These are phyloP conservation scores for Curvularia eragrostidis DNA, from an alignment of 2,329 filamentous ascomycete species.

Conservation along the genomic window DNA sequence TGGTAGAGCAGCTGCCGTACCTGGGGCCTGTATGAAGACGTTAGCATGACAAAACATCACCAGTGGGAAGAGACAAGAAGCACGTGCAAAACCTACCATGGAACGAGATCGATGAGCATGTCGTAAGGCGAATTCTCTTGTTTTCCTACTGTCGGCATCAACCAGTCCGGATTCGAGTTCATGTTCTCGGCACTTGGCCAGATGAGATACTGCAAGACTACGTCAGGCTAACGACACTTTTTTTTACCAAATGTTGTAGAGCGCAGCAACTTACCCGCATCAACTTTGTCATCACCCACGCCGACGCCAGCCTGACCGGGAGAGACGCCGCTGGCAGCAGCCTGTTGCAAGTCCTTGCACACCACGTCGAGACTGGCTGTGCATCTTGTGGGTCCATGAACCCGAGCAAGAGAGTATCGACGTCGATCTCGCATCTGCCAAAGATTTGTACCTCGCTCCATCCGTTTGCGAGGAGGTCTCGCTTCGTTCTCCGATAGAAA, in stretches of 20 bases:
- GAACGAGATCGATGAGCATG: constrained; percentile 44
- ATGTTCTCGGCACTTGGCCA: constrained; percentile 48
- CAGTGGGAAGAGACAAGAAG: neutral
- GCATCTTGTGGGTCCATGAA: constrained; percentile 44
- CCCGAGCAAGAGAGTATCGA: constrained; percentile 45
- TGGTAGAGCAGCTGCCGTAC: constrained; percentile 44
- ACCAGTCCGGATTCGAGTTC: constrained; percentile 46
- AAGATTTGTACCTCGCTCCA: constrained; percentile 45
- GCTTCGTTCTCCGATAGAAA: constrained; percentile 42
- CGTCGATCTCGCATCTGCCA: constrained; percentile 43
- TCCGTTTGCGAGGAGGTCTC: constrained; percentile 42
- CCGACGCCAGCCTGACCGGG: constrained; percentile 41
- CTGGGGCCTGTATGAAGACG: constrained; percentile 35
- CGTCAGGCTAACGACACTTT: constrained; percentile 17
- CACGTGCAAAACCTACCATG: constrained; percentile 34
- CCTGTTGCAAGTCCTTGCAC: constrained; percentile 42
- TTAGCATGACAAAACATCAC: no score
- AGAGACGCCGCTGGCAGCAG: constrained; percentile 35
- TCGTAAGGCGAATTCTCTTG: constrained; percentile 43
- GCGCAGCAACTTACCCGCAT: constrained; percentile 42
- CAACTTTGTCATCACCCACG: constrained; percentile 45
- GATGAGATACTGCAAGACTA: constrained; percentile 39
- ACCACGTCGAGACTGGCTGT: constrained; percentile 45
- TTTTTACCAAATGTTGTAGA: neutral
- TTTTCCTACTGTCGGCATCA: constrained; percentile 40